phyloP scores from a whole-genome alignment of 106 monocot species.

The Chionographis japonica region DNA sequence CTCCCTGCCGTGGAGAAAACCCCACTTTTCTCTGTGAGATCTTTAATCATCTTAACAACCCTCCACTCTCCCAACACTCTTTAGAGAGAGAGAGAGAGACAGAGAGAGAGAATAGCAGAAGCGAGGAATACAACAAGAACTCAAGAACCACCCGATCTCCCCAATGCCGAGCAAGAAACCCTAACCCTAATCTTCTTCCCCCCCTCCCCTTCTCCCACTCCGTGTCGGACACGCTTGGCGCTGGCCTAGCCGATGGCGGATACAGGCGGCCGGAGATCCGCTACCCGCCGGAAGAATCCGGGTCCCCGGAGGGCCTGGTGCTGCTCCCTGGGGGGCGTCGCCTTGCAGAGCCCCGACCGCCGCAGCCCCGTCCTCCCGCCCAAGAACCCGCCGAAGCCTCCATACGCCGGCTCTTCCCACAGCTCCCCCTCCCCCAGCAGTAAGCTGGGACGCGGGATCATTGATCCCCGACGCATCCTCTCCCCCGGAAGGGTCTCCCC shows the following conservation, averaged over 20 bases:
- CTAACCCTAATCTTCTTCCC: background rate
- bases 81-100: no score
- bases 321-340: slow-evolving; percentile 46
- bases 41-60: no score
- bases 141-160: background rate
- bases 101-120: no score
- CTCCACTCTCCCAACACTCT: no score
- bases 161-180: background rate
- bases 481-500: slow-evolving; percentile 92
- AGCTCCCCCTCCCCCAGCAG: slow-evolving; percentile 60
- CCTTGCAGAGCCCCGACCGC: slow-evolving; percentile 30
- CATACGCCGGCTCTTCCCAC: background rate
- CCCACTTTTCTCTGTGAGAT: no score
- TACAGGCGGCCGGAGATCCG: background rate
- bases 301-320: slow-evolving; percentile 25
- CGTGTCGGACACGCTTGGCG: no score
- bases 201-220: background rate
- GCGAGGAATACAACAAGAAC: no score
- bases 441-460: slow-evolving; percentile 27
- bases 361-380: background rate
- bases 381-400: background rate
- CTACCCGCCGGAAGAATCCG: background rate
- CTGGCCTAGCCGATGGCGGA: slow-evolving; percentile 3
- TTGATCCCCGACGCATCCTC: slow-evolving; percentile 72
- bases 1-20: no score